Conservation (phyloP, 768 basidiomycete genomes). For the Lactarius evosmus region DNA sequence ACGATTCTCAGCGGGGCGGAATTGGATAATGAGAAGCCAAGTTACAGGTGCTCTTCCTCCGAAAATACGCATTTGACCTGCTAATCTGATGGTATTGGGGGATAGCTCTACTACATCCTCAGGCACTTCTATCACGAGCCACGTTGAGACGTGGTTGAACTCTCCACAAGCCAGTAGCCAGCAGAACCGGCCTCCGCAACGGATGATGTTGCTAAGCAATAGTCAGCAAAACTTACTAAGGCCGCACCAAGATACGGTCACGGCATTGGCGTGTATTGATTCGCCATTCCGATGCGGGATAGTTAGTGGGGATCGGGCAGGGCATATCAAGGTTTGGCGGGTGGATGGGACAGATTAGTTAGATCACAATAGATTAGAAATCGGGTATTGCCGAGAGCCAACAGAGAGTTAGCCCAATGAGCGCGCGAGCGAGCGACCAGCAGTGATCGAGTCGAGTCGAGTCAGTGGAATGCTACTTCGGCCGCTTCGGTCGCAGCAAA, state of each 20-base stretch:
- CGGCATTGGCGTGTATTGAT: slow-evolving; percentile 80
- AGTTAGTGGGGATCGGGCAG: slow-evolving; percentile 87
- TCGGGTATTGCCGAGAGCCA: slow-evolving; percentile 12
- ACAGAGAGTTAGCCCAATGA: neutral
- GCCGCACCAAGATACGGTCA: slow-evolving; percentile 88
- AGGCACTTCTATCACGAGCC: slow-evolving; percentile 46
- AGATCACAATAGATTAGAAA: neutral
- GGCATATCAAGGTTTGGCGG: slow-evolving; percentile 88
- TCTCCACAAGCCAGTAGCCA: slow-evolving; percentile 44
- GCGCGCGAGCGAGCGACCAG: too few species aligned
- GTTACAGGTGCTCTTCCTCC: slow-evolving; percentile 59
- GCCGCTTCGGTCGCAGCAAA: slow-evolving; percentile 16
- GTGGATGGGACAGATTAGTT: slow-evolving; percentile 46
- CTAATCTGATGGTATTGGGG: slow-evolving; percentile 6
- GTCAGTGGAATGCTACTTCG: slow-evolving; percentile 20
- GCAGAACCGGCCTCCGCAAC: slow-evolving; percentile 65
- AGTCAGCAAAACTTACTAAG: slow-evolving; percentile 83
- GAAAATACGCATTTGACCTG: neutral
- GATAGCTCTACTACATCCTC: slow-evolving; percentile 38
- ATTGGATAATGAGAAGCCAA: slow-evolving; percentile 68
- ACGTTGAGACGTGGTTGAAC: slow-evolving; percentile 63
- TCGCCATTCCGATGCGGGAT: slow-evolving; percentile 91
- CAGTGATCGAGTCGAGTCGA: too few species aligned
- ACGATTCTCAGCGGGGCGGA: slow-evolving; percentile 77
- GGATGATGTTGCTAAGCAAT: slow-evolving; percentile 73